Evolutionary conservation across 2,329 filamentous ascomycete genomes (phyloP).

Genomic region (Ustulina deusta): DNA sequence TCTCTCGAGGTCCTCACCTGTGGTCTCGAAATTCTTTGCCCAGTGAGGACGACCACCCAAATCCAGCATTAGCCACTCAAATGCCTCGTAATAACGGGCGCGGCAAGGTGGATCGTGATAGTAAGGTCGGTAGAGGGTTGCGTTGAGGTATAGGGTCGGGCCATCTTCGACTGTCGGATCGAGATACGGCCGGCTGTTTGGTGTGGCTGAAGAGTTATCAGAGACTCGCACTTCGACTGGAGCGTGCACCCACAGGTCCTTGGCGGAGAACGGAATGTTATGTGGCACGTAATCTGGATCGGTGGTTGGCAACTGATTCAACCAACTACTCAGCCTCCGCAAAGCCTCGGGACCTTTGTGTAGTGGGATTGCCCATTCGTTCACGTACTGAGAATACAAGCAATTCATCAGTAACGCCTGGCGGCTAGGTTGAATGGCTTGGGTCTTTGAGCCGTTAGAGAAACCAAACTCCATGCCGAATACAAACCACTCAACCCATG

Average conservation of each 20-base stretch:
- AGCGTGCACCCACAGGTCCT: conserved; percentile 86
- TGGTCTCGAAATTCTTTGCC: conserved; percentile 87
- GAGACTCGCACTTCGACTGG: conserved; percentile 91
- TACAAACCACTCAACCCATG: conserved; percentile 94
- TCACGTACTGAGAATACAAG: conserved; percentile 97
- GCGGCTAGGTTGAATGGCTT: conserved; percentile 83
- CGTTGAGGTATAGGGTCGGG: conserved; percentile 88
- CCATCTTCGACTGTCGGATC: conserved; percentile 77
- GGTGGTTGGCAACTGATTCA: conserved; percentile 71
- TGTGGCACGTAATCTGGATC: conserved; percentile 74
- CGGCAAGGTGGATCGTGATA: conserved; percentile 80
- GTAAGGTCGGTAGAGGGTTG: conserved; percentile 89
- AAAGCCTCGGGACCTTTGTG: conserved; percentile 89
- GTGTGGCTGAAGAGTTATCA: conserved; percentile 68
- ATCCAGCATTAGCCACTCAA: conserved; percentile 91
- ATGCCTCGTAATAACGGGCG: conserved; percentile 85
- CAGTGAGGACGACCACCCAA: conserved; percentile 86
- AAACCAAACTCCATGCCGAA: conserved; percentile 99
- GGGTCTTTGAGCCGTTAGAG: conserved; percentile 72
- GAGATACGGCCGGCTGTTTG: conserved; percentile 60
- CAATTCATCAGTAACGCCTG: conserved; percentile 94
- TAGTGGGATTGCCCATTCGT: conserved; percentile 96
- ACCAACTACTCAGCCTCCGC: conserved; percentile 84
- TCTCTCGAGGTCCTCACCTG: conserved; percentile 69
- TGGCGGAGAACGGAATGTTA: conserved; percentile 82